phyloP scores from a whole-genome alignment of 768 basidiomycete genomes.

The Russula foetens region DNA sequence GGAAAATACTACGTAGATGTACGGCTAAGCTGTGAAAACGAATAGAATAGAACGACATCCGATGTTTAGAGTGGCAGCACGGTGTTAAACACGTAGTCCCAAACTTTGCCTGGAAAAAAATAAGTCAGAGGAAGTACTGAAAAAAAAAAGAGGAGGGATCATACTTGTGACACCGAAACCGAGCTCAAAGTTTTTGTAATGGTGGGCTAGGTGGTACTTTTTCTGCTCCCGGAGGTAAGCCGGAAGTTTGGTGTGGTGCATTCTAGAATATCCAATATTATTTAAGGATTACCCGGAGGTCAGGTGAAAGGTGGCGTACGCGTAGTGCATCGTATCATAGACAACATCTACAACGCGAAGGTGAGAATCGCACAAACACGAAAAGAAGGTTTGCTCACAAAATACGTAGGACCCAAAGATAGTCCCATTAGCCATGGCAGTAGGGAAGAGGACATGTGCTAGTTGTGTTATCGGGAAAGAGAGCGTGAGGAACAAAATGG shows the following conservation, averaged over 20 bases:
- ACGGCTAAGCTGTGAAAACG: background rate
- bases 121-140: conserved; percentile 7
- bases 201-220: conserved; percentile 95
- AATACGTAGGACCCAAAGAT: conserved; percentile 74
- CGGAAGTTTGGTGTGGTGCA: conserved; percentile 84
- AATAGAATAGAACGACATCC: background rate
- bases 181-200: conserved; percentile 97
- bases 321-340: conserved; percentile 91
- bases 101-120: conserved; percentile 62
- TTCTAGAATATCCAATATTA: conserved; percentile 34
- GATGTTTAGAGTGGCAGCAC: conserved; percentile 50
- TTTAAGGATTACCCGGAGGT: background rate
- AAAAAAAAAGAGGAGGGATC: conserved; percentile 22
- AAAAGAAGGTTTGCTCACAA: conserved; percentile 38
- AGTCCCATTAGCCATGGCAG: conserved; percentile 81
- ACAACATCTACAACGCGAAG: conserved; percentile 48
- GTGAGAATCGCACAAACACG: conserved; percentile 9
- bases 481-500: conserved; percentile 65
- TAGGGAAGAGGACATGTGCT: conserved; percentile 74
- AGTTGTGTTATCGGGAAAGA: conserved; percentile 83
- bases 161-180: conserved; percentile 93
- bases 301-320: conserved; percentile 38
- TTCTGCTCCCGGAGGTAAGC: conserved; percentile 88
- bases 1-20: background rate
- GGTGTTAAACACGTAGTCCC: conserved; percentile 91